These are phyloP conservation scores for button mushroom (Agaricus bisporus) DNA, from an alignment of 768 basidiomycete species.

Conservation along the genomic window DNA sequence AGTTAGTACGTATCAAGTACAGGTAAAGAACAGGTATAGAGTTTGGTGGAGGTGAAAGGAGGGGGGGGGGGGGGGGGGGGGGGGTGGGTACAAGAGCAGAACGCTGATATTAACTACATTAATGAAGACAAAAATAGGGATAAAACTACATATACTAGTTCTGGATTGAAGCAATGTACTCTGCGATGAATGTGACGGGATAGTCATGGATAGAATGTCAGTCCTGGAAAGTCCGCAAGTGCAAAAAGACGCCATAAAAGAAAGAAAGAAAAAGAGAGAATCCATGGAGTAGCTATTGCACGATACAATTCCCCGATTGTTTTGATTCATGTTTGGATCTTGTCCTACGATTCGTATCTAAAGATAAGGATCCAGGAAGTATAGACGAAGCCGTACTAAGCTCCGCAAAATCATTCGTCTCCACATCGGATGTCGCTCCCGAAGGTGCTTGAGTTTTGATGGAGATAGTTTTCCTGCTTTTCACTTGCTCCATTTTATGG, in stretches of 20 bases:
- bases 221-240: too few relatives aligned
- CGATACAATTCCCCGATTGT: slow-evolving; percentile 37
- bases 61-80: too few relatives aligned
- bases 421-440: slow-evolving; percentile 22
- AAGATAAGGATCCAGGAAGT: slow-evolving; percentile 31
- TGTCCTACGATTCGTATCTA: slow-evolving; percentile 27
- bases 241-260: neutral
- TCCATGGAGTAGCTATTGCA: slow-evolving; percentile 31
- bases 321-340: slow-evolving; percentile 32
- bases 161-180: neutral
- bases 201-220: neutral
- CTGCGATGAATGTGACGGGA: neutral
- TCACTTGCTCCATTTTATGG: neutral
- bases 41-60: neutral
- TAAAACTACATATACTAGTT: slow-evolving; percentile 6
- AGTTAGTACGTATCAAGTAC: too few relatives aligned
- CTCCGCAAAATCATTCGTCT: slow-evolving; percentile 10
- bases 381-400: slow-evolving; percentile 16
- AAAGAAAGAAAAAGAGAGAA: slow-evolving; percentile 7
- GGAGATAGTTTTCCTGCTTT: neutral
- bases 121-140: neutral
- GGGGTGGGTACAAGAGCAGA: neutral
- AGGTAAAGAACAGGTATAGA: too few relatives aligned
- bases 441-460: neutral
- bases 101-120: neutral